Base-by-base conservation (phyloP, 495 filamentous ascomycete species). In the Podospora comata region DNA sequence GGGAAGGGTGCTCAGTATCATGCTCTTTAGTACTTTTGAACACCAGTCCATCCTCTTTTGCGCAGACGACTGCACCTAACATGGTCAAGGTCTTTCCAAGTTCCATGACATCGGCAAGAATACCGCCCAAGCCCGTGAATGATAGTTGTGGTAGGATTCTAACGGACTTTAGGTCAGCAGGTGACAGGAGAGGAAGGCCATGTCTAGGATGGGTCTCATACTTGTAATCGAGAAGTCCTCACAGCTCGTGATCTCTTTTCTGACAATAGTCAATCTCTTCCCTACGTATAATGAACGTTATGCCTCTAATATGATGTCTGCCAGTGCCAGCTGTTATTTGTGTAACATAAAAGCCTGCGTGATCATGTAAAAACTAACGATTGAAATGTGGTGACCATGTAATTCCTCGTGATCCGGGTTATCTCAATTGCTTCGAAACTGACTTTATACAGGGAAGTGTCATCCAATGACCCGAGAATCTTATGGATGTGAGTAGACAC, bases 81-180 rank as follows among this genome's bases (percentile, higher is more conserved):
- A 65, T 56, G 5, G 64, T 65, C 13, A 65, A 19, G 23, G 64
- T 65, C n/a, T 65, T 65, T 4, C 64, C 64, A 23, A 65, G 56
- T 5, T 53, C 64, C 64, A 65, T 65, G 13, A 65, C 64, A 28
- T 65, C 64, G 20, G n/a, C 64, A 5, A 65, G 5, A 27, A 65
- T 65, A 3, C 64, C 64, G 16, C 64, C 64, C 2, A 57, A 53
- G 16, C 48, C 16, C 5, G 64, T 26, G 2, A 19, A 13, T 5
- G 20, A n/a, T 28, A 58, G 30, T 5, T 57, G 2, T 7, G 64
- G 58, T 20, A 5, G 5, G 27, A 57, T 26, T 27, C 64, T 65
- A n/a, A n/a, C n/a, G n/a, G n/a, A n/a, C n/a, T n/a, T n/a, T n/a
- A n/a, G n/a, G n/a, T n/a, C n/a, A n/a, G n/a, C n/a, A n/a, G n/a